Evolutionary conservation across 495 filamentous ascomycete species (phyloP).

Genomic region (Penicillium macrosclerotiorum): DNA sequence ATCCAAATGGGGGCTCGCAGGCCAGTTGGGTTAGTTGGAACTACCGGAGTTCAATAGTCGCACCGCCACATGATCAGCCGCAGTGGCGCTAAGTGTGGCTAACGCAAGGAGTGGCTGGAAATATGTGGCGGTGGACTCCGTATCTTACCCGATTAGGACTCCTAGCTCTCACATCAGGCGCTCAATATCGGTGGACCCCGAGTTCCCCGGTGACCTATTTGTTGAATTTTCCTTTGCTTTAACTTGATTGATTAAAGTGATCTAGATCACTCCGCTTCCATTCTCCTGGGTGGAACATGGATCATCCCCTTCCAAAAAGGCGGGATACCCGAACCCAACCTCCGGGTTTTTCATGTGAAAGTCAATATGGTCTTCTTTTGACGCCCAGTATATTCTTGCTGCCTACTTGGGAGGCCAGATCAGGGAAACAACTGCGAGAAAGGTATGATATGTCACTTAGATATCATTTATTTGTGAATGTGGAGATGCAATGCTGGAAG

Average conservation of each 20-base stretch:
- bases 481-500: not conserved
- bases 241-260: not conserved
- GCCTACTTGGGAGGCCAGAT: not conserved
- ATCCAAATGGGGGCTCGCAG: not conserved
- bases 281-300: conserved; percentile 6
- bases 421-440: not conserved
- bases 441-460: conserved; percentile 14
- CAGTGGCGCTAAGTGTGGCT: conserved; percentile 23
- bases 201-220: not conserved
- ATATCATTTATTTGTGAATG: not conserved
- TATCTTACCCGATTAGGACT: conserved; percentile 13
- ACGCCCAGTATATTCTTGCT: not conserved
- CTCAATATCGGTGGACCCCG: conserved; percentile 1
- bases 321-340: conserved; percentile 3
- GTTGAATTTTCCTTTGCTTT: not conserved
- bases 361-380: not conserved
- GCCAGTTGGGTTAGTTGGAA: not conserved
- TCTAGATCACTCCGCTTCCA: not conserved
- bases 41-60: conserved; percentile 11
- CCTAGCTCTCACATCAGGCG: not conserved
- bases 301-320: conserved; percentile 9
- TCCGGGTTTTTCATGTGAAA: conserved; percentile 11
- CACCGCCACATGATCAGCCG: conserved; percentile 24
- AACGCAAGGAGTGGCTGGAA: conserved; percentile 27
- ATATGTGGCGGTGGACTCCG: conserved; percentile 22